Evolutionary conservation across 2,329 filamentous ascomycete species (phyloP).

Genomic region (Pestalotiopsis fici): DNA sequence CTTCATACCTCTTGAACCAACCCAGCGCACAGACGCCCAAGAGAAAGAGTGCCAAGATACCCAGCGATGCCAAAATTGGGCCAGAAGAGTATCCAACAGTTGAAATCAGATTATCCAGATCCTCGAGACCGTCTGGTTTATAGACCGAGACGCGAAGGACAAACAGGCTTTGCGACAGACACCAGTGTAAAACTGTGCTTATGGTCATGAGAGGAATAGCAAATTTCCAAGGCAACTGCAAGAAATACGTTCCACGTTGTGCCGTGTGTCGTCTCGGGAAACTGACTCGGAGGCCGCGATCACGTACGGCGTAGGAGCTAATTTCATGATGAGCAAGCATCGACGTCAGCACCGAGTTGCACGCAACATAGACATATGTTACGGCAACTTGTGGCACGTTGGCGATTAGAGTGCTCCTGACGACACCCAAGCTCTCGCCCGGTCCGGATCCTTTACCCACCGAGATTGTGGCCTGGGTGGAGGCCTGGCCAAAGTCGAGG

Average conservation of each 20-base stretch:
- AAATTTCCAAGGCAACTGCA: slow-evolving; percentile 2
- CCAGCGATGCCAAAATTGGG: slow-evolving; percentile 3
- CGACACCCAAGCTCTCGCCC: neutral
- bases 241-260: neutral
- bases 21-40: neutral
- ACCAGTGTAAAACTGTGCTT: slow-evolving; percentile 7
- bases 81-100: slow-evolving; percentile 3
- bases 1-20: slow-evolving; percentile 7
- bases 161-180: slow-evolving; percentile 5
- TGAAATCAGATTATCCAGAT: neutral
- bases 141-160: slow-evolving; percentile 7
- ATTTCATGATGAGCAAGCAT: slow-evolving; percentile 10
- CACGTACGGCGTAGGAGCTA: slow-evolving; percentile 8
- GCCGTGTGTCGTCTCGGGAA: neutral
- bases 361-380: slow-evolving; percentile 6
- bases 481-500: slow-evolving; percentile 1
- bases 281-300: slow-evolving; percentile 7
- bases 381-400: slow-evolving; percentile 4
- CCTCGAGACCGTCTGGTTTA: neutral
- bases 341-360: slow-evolving; percentile 6
- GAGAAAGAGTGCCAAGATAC: neutral
- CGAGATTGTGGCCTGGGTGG: neutral
- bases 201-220: slow-evolving; percentile 1
- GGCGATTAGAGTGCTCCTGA: neutral
- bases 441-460: neutral